Evolutionary conservation across 1,284 basidiomycete genomes (phyloP).

Genomic region (Agaricales sp.): DNA sequence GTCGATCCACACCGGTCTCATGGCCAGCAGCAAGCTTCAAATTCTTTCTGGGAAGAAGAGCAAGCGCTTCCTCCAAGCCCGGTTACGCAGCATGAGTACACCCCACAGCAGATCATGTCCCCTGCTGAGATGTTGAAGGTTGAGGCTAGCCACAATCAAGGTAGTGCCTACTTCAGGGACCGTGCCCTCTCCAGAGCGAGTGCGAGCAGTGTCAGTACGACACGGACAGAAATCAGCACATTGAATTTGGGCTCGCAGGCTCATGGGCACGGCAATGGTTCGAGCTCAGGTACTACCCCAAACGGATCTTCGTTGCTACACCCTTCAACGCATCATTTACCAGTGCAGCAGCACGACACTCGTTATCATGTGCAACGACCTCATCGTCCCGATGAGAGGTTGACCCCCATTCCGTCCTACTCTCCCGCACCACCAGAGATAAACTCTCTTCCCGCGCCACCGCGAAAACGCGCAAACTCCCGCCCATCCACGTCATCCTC

Average conservation of each 20-base stretch:
- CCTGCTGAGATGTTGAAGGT: conserved; percentile 52
- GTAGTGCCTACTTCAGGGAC: conserved; percentile 20
- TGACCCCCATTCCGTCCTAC: background rate
- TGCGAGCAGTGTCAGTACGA: background rate
- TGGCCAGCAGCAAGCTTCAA: background rate
- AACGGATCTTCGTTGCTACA: background rate
- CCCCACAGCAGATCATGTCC: conserved; percentile 54
- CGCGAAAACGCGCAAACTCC: conserved; percentile 3
- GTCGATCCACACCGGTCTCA: background rate
- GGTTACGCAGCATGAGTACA: conserved; percentile 28
- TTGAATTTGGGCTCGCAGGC: background rate
- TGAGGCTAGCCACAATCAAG: conserved; percentile 29
- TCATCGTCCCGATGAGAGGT: background rate
- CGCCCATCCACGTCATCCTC: background rate
- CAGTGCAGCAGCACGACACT: background rate
- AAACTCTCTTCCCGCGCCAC: conserved; percentile 11
- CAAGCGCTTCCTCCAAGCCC: background rate
- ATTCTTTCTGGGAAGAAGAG: background rate
- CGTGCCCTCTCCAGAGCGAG: conserved; percentile 22
- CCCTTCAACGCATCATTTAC: background rate
- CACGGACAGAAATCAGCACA: background rate
- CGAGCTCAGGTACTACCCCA: background rate
- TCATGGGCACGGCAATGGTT: background rate
- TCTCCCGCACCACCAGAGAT: background rate
- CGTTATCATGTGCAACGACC: background rate